Evolutionary conservation across 2,329 filamentous ascomycete genomes (phyloP).

Genomic region (Scopulariopsis brevicaulis): DNA sequence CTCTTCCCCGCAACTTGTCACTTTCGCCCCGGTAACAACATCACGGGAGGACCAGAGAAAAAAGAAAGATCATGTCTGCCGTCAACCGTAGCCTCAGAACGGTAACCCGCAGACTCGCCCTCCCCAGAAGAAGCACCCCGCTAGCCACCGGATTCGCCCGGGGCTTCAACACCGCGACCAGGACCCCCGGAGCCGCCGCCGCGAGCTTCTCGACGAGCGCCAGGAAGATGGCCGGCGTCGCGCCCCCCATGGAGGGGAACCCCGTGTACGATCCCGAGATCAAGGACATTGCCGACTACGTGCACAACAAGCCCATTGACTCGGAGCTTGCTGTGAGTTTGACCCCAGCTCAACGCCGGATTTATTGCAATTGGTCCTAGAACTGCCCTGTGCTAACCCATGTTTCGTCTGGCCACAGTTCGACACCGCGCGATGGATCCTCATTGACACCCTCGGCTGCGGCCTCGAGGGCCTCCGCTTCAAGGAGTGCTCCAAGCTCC

Average conservation of each 20-base stretch:
- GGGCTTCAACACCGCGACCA: constrained; percentile 12
- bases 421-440: constrained; percentile 92
- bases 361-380: constrained; percentile 6
- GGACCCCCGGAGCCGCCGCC: constrained; percentile 7
- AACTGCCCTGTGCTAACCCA: neutral
- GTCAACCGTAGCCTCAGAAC: constrained; percentile 42
- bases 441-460: constrained; percentile 93
- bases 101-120: constrained; percentile 27
- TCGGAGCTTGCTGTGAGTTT: constrained; percentile 81
- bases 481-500: constrained; percentile 89
- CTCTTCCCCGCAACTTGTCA: neutral
- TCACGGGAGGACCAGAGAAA: neutral
- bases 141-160: neutral
- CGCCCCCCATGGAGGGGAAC: constrained; percentile 37
- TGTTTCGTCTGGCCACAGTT: constrained; percentile 41
- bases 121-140: constrained; percentile 9
- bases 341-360: neutral
- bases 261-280: constrained; percentile 81
- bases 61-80: constrained; percentile 34
- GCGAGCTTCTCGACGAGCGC: constrained; percentile 3
- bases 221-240: constrained; percentile 9
- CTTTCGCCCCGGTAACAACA: neutral
- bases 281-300: constrained; percentile 87
- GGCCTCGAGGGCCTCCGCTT: constrained; percentile 92
- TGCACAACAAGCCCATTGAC: constrained; percentile 82